Percentiles rank a stretch among this genome's conserved stretches.
Evolutionary conservation across 2,329 filamentous ascomycete species (phyloP).

Genomic region (Aspergillus sojae): DNA sequence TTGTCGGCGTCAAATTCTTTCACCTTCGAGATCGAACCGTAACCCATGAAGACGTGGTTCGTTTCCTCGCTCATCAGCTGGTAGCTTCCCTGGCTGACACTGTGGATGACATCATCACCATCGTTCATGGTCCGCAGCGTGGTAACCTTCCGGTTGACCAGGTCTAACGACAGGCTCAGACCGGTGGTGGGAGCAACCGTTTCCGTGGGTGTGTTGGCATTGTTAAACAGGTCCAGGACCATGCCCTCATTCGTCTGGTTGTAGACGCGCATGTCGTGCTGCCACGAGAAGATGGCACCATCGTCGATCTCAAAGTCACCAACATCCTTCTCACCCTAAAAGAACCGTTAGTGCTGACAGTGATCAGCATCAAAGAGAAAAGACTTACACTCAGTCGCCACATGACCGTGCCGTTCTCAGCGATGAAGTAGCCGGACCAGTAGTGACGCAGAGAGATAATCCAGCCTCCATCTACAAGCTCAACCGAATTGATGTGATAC

Average conservation of each 20-base stretch:
- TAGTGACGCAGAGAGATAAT: slow-evolving; percentile 41
- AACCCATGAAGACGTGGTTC: slow-evolving; percentile 35
- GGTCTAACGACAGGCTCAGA: slow-evolving; percentile 26
- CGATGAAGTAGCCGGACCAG: slow-evolving; percentile 36
- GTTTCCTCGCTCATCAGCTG: slow-evolving; percentile 26
- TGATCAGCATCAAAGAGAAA: background rate
- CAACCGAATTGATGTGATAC: slow-evolving; percentile 41
- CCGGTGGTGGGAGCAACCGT: slow-evolving; percentile 25
- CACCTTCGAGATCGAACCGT: slow-evolving; percentile 39
- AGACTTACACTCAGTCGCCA: slow-evolving; percentile 30
- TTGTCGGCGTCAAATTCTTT: slow-evolving; percentile 39
- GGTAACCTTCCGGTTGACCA: slow-evolving; percentile 25
- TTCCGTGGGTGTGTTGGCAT: slow-evolving; percentile 31
- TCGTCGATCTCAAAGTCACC: slow-evolving; percentile 31
- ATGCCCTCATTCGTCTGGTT: slow-evolving; percentile 37
- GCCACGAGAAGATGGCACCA: slow-evolving; percentile 31
- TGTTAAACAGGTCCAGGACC: slow-evolving; percentile 36
- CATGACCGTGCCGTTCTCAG: slow-evolving; percentile 32
- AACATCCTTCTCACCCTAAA: slow-evolving; percentile 25
- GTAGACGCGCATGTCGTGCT: slow-evolving; percentile 41
- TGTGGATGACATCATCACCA: slow-evolving; percentile 26
- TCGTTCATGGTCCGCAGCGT: slow-evolving; percentile 27
- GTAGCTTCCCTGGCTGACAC: slow-evolving; percentile 34
- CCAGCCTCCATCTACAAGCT: slow-evolving; percentile 35
- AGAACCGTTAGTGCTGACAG: background rate